Conservation (phyloP, 345 rosid genomes). For the Ailanthus altissimus region DNA sequence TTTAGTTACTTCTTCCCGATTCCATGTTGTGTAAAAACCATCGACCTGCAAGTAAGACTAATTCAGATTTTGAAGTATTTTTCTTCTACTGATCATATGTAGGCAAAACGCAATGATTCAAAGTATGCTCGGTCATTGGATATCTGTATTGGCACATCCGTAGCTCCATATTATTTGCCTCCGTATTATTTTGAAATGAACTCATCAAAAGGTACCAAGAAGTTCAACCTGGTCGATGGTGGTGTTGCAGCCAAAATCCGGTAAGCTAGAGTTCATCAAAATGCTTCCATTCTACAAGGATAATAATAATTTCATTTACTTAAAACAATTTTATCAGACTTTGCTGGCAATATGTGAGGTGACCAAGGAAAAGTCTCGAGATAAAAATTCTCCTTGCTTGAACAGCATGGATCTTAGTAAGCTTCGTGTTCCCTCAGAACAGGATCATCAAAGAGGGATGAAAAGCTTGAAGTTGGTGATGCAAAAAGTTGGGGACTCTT, state of each 20-base stretch:
- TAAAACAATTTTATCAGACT: conserved; percentile 14
- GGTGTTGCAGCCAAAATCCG: conserved; percentile 41
- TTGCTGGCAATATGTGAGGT: conserved; percentile 12
- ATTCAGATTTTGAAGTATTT: background rate
- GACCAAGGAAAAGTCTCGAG: background rate
- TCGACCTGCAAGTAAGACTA: background rate
- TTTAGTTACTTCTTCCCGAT: conserved; percentile 6
- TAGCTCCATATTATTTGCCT: conserved; percentile 31
- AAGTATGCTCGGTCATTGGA: conserved; percentile 19
- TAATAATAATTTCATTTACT: background rate
- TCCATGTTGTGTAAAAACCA: background rate
- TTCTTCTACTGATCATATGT: background rate
- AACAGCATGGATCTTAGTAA: background rate
- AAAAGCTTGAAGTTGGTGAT: conserved; percentile 13
- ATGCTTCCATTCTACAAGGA: background rate
- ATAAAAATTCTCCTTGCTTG: conserved; percentile 5
- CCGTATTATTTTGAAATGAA: conserved; percentile 17
- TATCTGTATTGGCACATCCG: conserved; percentile 25
- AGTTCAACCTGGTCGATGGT: conserved; percentile 34
- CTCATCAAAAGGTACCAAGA: conserved; percentile 11
- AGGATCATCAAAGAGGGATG: conserved; percentile 22
- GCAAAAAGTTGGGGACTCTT: conserved; percentile 17
- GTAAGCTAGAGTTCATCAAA: conserved; percentile 15
- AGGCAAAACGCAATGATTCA: conserved; percentile 8
- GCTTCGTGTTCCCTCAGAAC: conserved; percentile 10